Evolutionary conservation across 345 rosid genomes (phyloP).

Genomic region (Eucalyptus lansdowneana): DNA sequence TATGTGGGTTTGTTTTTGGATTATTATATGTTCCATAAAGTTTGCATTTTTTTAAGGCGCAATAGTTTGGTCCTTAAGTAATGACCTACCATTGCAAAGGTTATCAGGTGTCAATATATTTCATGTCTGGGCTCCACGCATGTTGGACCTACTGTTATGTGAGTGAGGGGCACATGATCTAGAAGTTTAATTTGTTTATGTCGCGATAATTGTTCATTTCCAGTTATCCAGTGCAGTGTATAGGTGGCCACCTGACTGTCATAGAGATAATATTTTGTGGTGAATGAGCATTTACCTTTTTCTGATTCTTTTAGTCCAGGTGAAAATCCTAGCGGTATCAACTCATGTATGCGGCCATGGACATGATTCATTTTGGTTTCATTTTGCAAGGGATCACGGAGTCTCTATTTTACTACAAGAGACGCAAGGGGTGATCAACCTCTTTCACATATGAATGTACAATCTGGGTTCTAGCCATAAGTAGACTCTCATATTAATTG

Average conservation of each 20-base stretch:
- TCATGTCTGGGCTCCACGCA: neutral
- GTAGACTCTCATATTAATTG: neutral
- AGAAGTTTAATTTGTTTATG: neutral
- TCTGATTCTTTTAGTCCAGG: neutral
- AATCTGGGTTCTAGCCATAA: neutral
- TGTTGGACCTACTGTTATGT: neutral
- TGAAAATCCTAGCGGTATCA: neutral
- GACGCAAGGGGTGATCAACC: neutral
- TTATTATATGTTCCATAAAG: neutral
- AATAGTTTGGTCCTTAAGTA: neutral
- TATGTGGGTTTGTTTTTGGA: neutral
- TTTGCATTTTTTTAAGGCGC: neutral
- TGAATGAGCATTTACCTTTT: neutral
- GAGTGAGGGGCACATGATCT: neutral
- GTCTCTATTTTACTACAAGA: neutral
- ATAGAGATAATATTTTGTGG: neutral
- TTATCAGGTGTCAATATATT: neutral
- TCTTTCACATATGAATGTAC: neutral
- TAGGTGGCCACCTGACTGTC: neutral
- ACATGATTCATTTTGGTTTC: neutral
- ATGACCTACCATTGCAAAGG: neutral
- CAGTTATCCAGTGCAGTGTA: neutral
- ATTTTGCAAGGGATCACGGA: neutral
- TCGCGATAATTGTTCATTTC: neutral
- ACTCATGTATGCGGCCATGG: neutral